Evolutionary conservation across 305 asterid genomes (phyloP), one percentile per base, ranked within the genome.

Genomic region (Solanum hybrid): DNA sequence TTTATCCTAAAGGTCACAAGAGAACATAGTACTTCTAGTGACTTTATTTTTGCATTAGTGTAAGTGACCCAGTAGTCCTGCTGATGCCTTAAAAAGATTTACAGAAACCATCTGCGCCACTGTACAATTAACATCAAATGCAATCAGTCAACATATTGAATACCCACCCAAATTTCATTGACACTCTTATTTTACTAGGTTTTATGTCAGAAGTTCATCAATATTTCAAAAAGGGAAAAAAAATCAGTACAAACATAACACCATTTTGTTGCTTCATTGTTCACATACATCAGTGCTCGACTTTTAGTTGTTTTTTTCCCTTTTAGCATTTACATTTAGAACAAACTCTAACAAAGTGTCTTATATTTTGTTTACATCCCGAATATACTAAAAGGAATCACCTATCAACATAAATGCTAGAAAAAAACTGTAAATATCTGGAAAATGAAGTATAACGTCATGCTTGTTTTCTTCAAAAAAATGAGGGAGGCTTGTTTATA

Each of bases 1-100:
- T 38, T 51, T 84, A 84, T 85, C 88, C 77, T 51, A 85, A 81
- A 81, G 88, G 75, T 85, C 77, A 31, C 65, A 57, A 85, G 77
- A 85, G 26, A 85, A 85, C 39, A 57, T 57, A 51, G 31, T 31
- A 20, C 41, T 85, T 68, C 77, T 26, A 11, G 29, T 32, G 45
- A 57, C 76, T 57, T 22, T 84, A 7, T 51, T 57, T 85, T 57
- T 51, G 76, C 76, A 51, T 31, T 85, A 85, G 12, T 57, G 33
- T 20, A 33, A 22, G 31, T 20, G 45, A 51, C 76, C 76, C 88
- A 85, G 76, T 85, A 85, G 32, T 85, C 41, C 41, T 85, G 38
- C 88, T 22, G 76, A 84, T 51, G 39, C 45, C 13, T 51, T 57
- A 51, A 31, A 51, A 45, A 29, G 29, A 29, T 85, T 45, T 31